Percentiles rank a stretch among this genome's conserved stretches.
phyloP scores from a whole-genome alignment of 2,329 filamentous ascomycete genomes.

The Penicillium sclerotigenum region DNA sequence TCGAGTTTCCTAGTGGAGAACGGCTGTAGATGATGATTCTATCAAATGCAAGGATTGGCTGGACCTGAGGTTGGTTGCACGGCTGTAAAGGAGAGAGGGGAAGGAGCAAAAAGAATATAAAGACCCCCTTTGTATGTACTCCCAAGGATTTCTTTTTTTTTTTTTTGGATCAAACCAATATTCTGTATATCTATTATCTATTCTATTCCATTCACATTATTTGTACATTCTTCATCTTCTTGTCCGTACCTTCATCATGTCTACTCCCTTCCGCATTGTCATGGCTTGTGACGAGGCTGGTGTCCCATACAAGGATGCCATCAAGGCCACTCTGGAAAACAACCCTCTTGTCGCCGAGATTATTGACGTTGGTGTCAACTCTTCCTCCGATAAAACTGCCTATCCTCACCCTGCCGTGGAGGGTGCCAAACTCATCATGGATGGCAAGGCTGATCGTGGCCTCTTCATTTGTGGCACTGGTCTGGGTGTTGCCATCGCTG shows the following conservation, averaged over 20 bases:
- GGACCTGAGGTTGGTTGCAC: neutral
- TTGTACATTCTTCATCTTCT: neutral
- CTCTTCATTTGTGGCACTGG: constrained; percentile 80
- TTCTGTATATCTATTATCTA: neutral
- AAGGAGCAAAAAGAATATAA: constrained; percentile 6
- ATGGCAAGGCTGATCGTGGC: constrained; percentile 65
- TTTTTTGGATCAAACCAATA: neutral
- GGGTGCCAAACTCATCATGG: constrained; percentile 57
- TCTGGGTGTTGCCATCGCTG: constrained; percentile 80
- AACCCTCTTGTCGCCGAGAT: constrained; percentile 65
- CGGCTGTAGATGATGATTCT: neutral
- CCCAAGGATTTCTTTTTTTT: constrained; percentile 1
- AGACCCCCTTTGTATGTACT: constrained; percentile 1
- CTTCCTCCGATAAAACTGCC: constrained; percentile 68
- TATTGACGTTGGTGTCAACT: constrained; percentile 70
- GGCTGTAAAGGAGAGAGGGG: neutral
- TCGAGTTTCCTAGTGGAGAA: neutral
- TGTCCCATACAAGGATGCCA: constrained; percentile 71
- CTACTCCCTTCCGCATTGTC: constrained; percentile 55
- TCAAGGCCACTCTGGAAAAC: constrained; percentile 68
- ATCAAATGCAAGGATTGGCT: constrained; percentile 1
- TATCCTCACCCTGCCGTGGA: constrained; percentile 77
- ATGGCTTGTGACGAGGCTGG: constrained; percentile 70
- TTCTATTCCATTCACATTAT: neutral
- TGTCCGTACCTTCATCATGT: constrained; percentile 24